These are phyloP conservation scores for Trichoderma sp. DNA, from an alignment of 2,329 filamentous ascomycete genomes.

Conservation along the genomic window DNA sequence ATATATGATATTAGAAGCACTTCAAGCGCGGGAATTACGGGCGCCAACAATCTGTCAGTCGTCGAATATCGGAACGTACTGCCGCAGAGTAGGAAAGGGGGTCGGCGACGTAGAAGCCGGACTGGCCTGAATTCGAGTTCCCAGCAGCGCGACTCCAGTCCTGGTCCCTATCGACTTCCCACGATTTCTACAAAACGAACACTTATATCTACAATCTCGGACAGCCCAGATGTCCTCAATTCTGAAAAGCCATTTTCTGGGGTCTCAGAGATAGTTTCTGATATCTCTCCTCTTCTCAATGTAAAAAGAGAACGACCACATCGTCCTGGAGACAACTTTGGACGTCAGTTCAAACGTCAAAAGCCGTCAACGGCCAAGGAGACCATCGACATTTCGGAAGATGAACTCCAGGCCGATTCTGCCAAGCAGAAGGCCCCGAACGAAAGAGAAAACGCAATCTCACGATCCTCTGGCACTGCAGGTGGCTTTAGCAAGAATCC, in stretches of 20 bases:
- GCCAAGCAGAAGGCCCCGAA: background rate
- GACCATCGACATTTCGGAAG: conserved; percentile 28
- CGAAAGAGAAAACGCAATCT: background rate
- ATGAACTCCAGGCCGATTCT: conserved; percentile 29
- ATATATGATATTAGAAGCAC: conserved; percentile 17
- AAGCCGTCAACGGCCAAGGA: conserved; percentile 16
- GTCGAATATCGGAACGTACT: conserved; percentile 26
- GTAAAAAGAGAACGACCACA: conserved; percentile 15
- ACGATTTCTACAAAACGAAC: background rate
- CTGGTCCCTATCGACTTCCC: background rate
- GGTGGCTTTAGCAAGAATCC: background rate
- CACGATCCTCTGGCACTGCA: background rate
- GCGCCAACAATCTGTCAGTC: background rate
- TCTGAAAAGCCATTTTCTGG: conserved; percentile 20
- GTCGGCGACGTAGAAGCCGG: conserved; percentile 13
- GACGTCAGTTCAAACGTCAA: conserved; percentile 22
- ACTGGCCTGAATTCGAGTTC: background rate
- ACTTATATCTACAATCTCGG: background rate
- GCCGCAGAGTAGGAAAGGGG: background rate
- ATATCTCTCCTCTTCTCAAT: conserved; percentile 19
- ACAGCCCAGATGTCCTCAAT: conserved; percentile 29
- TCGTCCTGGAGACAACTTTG: background rate
- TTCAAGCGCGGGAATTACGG: conserved; percentile 16
- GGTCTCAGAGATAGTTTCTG: conserved; percentile 25
- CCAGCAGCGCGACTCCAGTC: background rate